A percentile compares a stretch with the other conserved stretches of the same genome.
These are phyloP conservation scores for Colletotrichum tropicale DNA, from an alignment of 2,329 filamentous ascomycete species.

Conservation along the genomic window DNA sequence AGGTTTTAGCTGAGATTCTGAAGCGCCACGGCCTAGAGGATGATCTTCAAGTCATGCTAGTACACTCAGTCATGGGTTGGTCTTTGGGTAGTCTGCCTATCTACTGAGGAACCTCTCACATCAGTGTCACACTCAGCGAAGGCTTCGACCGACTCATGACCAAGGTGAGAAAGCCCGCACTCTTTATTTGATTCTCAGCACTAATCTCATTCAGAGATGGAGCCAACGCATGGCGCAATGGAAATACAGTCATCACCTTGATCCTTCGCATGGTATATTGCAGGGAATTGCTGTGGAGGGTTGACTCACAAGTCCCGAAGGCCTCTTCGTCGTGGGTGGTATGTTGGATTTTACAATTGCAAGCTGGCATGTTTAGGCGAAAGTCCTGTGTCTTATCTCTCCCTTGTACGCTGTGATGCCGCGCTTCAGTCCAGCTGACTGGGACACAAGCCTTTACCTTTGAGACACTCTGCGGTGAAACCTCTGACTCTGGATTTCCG, in stretches of 20 bases:
- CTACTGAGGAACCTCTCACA: background rate
- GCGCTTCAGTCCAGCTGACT: background rate
- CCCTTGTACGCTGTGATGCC: background rate
- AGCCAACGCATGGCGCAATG: background rate
- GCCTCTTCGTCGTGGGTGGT: background rate
- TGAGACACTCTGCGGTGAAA: background rate
- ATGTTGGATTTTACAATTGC: background rate
- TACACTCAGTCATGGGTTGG: background rate
- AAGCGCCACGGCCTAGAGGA: background rate
- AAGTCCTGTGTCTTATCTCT: background rate
- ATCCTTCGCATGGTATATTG: background rate
- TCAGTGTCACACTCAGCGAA: background rate
- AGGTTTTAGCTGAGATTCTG: background rate
- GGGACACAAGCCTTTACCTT: background rate
- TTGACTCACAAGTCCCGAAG: background rate
- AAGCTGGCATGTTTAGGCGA: background rate
- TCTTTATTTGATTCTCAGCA: background rate
- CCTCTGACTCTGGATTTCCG: background rate
- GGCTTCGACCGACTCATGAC: background rate
- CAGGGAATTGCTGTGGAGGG: background rate
- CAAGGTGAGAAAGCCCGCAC: background rate
- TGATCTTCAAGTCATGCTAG: background rate
- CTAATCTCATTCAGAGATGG: background rate
- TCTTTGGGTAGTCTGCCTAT: background rate
- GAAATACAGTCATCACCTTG: background rate